Conservation (phyloP, 306 rosid species). For the Sindora glabra region DNA sequence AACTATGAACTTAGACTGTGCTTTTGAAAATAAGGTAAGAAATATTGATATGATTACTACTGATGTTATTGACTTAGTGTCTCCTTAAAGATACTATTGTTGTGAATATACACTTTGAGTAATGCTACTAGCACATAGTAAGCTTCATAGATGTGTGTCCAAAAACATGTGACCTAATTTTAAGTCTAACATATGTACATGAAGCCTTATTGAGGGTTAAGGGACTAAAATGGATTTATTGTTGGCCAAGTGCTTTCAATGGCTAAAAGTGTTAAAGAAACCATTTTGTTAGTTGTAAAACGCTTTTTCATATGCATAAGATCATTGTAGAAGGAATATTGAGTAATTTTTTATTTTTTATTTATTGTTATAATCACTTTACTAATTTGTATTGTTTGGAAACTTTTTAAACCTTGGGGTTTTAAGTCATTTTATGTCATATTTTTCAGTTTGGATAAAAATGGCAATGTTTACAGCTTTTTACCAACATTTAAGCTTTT, state of each 20-base stretch:
- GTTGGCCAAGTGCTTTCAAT: slow-evolving; percentile 28
- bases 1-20: slow-evolving; percentile 10
- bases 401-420: not conserved
- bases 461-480: slow-evolving; percentile 15
- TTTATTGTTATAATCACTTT: too few relatives aligned
- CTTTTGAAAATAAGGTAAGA: slow-evolving; percentile 20
- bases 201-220: too few relatives aligned
- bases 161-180: too few relatives aligned
- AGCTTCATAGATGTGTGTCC: too few relatives aligned
- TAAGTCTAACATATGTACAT: too few relatives aligned
- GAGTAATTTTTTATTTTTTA: too few relatives aligned
- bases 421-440: slow-evolving; percentile 12
- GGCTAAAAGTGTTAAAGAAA: slow-evolving; percentile 1
- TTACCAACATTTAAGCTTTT: not conserved
- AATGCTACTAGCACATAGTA: too few relatives aligned
- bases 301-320: too few relatives aligned
- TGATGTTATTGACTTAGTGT: not conserved
- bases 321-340: not conserved
- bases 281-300: slow-evolving; percentile 15
- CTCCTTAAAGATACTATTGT: too few relatives aligned
- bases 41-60: slow-evolving; percentile 3
- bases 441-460: not conserved
- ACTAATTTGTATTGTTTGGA: slow-evolving; percentile 4
- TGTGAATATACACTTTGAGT: too few relatives aligned
- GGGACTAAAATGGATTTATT: too few relatives aligned